These are phyloP conservation scores for Saturnispora saitoi DNA, from an alignment of 805 yeast genomes.

Conservation along the genomic window DNA sequence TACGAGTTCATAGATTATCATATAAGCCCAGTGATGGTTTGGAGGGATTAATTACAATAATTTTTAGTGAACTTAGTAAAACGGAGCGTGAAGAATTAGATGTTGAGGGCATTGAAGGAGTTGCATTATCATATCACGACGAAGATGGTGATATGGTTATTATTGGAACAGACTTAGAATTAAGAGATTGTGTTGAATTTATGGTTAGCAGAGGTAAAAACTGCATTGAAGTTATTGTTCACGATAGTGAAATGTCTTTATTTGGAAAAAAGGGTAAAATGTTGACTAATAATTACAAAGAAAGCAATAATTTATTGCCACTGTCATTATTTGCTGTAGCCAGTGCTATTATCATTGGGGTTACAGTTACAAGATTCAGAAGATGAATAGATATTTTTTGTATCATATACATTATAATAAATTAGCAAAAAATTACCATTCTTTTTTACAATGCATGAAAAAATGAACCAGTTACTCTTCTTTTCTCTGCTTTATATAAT, in stretches of 20 bases:
- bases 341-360: slow-evolving; percentile 47
- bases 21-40: slow-evolving; percentile 51
- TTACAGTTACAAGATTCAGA: slow-evolving; percentile 23
- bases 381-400: neutral
- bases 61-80: slow-evolving; percentile 30
- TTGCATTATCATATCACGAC: slow-evolving; percentile 70
- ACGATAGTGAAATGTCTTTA: slow-evolving; percentile 45
- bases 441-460: neutral
- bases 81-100: slow-evolving; percentile 14
- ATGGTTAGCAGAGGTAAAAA: slow-evolving; percentile 40
- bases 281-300: neutral
- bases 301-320: slow-evolving; percentile 36
- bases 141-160: slow-evolving; percentile 80
- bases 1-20: slow-evolving; percentile 67
- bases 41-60: slow-evolving; percentile 35
- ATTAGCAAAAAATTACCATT: too few species aligned
- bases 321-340: slow-evolving; percentile 56
- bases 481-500: too few species aligned
- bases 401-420: neutral
- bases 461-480: neutral
- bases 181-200: slow-evolving; percentile 61
- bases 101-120: slow-evolving; percentile 23
- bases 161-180: slow-evolving; percentile 65
- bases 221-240: slow-evolving; percentile 66
- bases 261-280: slow-evolving; percentile 12